These are phyloP conservation scores for Entonaema liquescens DNA, from an alignment of 495 filamentous ascomycete species.

Conservation along the genomic window DNA sequence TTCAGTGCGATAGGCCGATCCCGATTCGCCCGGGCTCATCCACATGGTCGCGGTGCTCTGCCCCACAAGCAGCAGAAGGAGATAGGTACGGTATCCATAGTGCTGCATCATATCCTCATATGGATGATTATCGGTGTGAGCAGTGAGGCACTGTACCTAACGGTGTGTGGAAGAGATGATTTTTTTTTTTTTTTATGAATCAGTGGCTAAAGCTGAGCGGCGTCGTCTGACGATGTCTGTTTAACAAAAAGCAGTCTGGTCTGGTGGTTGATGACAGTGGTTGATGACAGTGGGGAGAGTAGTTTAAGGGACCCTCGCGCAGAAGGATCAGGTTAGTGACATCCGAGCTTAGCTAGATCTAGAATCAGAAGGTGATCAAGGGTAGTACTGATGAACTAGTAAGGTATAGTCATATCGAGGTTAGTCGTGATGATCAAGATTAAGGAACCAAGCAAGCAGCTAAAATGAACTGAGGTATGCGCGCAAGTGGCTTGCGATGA, in stretches of 20 bases:
- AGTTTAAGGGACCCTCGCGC: conserved; percentile 11
- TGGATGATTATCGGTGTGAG: conserved; percentile 25
- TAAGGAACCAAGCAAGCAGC: neutral
- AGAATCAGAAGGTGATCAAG: conserved; percentile 28
- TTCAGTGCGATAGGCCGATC: conserved; percentile 12
- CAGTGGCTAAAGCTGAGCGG: neutral
- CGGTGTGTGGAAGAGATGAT: neutral
- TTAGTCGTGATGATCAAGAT: conserved; percentile 2
- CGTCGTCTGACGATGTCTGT: conserved; percentile 24
- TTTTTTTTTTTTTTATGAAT: neutral
- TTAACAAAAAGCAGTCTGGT: conserved; percentile 2
- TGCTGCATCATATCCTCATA: conserved; percentile 13
- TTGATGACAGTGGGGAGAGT: conserved; percentile 13
- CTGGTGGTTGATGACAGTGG: conserved; percentile 3
- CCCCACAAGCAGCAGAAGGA: conserved; percentile 19
- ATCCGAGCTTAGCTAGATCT: conserved; percentile 19
- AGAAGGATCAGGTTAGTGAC: conserved; percentile 21
- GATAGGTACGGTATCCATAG: conserved; percentile 15
- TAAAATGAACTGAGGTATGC: neutral
- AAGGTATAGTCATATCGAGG: neutral
- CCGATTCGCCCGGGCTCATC: conserved; percentile 25
- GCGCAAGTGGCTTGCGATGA: neutral
- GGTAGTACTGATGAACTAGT: neutral
- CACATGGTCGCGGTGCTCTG: neutral
- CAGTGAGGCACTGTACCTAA: neutral